Base-by-base conservation (phyloP, 371 early-diverging fungal species). In the Lichtheimia corymbifera region DNA sequence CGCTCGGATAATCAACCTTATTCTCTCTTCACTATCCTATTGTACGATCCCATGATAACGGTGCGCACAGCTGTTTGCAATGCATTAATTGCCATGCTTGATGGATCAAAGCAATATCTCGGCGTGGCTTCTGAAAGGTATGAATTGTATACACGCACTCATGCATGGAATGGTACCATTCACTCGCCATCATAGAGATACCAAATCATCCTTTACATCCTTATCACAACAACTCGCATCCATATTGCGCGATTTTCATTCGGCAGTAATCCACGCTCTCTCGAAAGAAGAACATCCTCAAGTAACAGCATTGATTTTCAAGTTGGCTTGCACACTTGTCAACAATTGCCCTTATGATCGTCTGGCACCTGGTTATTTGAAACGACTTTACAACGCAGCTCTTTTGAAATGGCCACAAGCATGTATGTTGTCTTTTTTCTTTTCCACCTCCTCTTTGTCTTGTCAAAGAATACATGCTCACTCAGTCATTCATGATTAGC, bases 91-190 rank as follows among this genome's bases (percentile, higher is more conserved):
- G 65, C 85, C 5, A 80, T 90, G 62, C 58, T 88, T 3, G 79
- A 83, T 62, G 84, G 81, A 6, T 81, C 87, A 3, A 83, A 82
- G 28, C 78, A 81, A 45, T 90, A 87, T 58, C 62, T 90, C 5
- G 73, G 83, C 27, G 69, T 86, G 30, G 90, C 90, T 1, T 78
- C 79, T 45, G 87, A 82, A 56, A 70, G 81, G 85, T 82, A 69
- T 28, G 15, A 11, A 25, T 5, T 1, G 53, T 35, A 41, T 13
- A 50, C 14, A 42, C 24, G 24, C 12, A 50, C 18, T 13, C 24
- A 6, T 4, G 45, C 22, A 22, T 22, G 22, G 22, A 2, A 22
- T 2, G 22, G 2, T 44, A 1, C 3, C 25, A 14, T 12, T 61
- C 0, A 11, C 41, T 35, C 28, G 13, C 30, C 47, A 30, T 47